phyloP scores from a whole-genome alignment of 176 grass and related monocot species.

The Carex myosuroides region DNA sequence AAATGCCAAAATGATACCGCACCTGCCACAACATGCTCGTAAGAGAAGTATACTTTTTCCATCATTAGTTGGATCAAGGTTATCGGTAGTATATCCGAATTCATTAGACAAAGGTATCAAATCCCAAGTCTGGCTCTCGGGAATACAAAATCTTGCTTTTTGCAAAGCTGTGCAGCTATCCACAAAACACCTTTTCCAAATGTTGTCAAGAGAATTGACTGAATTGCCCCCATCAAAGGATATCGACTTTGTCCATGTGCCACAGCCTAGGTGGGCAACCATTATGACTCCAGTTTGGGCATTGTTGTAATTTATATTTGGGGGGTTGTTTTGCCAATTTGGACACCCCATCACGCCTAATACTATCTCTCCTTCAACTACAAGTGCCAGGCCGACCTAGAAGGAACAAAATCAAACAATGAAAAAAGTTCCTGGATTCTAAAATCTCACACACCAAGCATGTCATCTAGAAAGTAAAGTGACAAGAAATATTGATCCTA shows the following conservation, averaged over 20 bases:
- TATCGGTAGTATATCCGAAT: conserved; percentile 37
- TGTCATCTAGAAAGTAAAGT: too few species aligned
- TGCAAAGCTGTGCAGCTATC: conserved; percentile 50
- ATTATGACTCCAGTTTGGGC: conserved; percentile 54
- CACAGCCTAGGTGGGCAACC: conserved; percentile 72
- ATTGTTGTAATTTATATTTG: conserved; percentile 22
- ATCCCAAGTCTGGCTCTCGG: conserved; percentile 91
- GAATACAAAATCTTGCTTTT: conserved; percentile 70
- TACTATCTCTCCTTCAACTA: conserved; percentile 68
- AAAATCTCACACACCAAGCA: too few species aligned
- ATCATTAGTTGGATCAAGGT: conserved; percentile 35
- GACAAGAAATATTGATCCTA: too few species aligned
- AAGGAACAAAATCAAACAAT: conserved; percentile 12
- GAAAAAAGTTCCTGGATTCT: too few species aligned
- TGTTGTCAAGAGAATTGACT: not conserved
- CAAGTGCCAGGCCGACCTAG: conserved; percentile 83
- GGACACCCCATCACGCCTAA: conserved; percentile 85
- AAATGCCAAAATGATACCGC: conserved; percentile 24
- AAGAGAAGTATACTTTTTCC: conserved; percentile 51
- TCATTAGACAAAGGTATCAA: conserved; percentile 66
- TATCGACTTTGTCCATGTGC: conserved; percentile 61
- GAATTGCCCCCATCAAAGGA: conserved; percentile 30
- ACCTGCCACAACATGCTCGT: conserved; percentile 81
- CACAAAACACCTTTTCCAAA: conserved; percentile 83
- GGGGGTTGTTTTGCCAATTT: conserved; percentile 54